Conservation (phyloP, 2,329 filamentous ascomycete species). For the Alternaria burnsii region DNA sequence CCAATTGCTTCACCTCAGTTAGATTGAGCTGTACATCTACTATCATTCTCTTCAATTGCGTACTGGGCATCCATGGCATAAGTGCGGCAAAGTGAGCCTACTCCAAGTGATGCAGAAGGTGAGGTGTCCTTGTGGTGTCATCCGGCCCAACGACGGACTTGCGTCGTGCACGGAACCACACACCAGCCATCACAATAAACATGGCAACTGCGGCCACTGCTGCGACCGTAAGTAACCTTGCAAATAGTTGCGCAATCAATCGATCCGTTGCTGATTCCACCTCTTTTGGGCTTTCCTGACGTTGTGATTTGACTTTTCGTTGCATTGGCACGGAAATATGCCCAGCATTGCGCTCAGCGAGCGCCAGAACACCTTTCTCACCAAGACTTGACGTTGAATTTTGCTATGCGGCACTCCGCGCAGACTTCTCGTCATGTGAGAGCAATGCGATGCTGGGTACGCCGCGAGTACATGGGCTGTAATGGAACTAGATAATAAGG, state of each 20-base stretch:
- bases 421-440: constrained; percentile 52
- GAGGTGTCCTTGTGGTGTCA: constrained; percentile 41
- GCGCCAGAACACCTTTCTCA: constrained; percentile 18
- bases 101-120: constrained; percentile 30
- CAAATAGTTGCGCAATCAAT: constrained; percentile 45
- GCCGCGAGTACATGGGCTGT: constrained; percentile 45
- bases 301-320: constrained; percentile 27
- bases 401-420: constrained; percentile 51
- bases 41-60: constrained; percentile 22
- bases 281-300: constrained; percentile 27
- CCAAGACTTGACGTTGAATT: constrained; percentile 50
- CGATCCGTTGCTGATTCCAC: constrained; percentile 33
- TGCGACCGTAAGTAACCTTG: constrained; percentile 43
- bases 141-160: constrained; percentile 34
- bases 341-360: constrained; percentile 26
- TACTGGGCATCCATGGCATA: constrained; percentile 19
- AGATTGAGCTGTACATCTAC: constrained; percentile 33
- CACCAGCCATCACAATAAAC: constrained; percentile 47
- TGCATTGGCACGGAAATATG: constrained; percentile 29
- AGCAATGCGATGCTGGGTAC: constrained; percentile 50
- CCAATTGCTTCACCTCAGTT: constrained; percentile 41
- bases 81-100: constrained; percentile 26
- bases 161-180: constrained; percentile 42
- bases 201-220: constrained; percentile 40
- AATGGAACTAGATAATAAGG: constrained; percentile 40